A percentile compares a stretch with the other conserved stretches of the same genome.
Evolutionary conservation across 2,329 filamentous ascomycete species (phyloP).

Genomic region (Alternaria conjuncta): DNA sequence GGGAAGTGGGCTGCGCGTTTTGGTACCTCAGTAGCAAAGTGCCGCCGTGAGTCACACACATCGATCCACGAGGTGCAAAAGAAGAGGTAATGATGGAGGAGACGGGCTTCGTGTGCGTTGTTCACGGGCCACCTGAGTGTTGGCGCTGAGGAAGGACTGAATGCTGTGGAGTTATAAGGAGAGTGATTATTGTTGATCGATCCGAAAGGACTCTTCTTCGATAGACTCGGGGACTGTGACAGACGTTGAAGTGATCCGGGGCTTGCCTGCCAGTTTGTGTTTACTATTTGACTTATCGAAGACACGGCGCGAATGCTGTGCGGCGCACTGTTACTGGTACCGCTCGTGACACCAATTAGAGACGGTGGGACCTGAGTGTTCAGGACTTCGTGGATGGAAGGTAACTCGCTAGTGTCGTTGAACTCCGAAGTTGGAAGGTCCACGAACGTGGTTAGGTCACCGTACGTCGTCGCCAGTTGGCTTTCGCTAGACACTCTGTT

Average conservation of each 20-base stretch:
- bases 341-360: background rate
- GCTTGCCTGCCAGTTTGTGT: slow-evolving; percentile 17
- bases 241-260: slow-evolving; percentile 16
- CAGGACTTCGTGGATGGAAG: slow-evolving; percentile 27
- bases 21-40: slow-evolving; percentile 56
- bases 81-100: slow-evolving; percentile 40
- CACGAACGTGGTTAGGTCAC: slow-evolving; percentile 12
- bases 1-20: slow-evolving; percentile 55
- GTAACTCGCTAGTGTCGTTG: slow-evolving; percentile 16
- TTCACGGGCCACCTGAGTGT: slow-evolving; percentile 32
- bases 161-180: slow-evolving; percentile 34
- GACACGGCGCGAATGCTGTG: slow-evolving; percentile 9
- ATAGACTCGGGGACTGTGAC: slow-evolving; percentile 3
- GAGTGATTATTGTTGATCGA: slow-evolving; percentile 25
- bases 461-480: slow-evolving; percentile 2
- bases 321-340: background rate
- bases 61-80: slow-evolving; percentile 40
- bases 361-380: slow-evolving; percentile 15
- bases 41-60: slow-evolving; percentile 31
- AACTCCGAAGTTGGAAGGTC: slow-evolving; percentile 13
- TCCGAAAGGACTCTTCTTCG: slow-evolving; percentile 21
- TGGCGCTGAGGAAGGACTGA: slow-evolving; percentile 30
- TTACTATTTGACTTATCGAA: slow-evolving; percentile 7
- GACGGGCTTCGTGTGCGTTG: slow-evolving; percentile 31
- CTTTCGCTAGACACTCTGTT: background rate